Percentiles rank a stretch among this genome's conserved stretches.
Conservation (phyloP, 768 basidiomycete species). For the Tylopilus plumbeoviolaceoides region DNA sequence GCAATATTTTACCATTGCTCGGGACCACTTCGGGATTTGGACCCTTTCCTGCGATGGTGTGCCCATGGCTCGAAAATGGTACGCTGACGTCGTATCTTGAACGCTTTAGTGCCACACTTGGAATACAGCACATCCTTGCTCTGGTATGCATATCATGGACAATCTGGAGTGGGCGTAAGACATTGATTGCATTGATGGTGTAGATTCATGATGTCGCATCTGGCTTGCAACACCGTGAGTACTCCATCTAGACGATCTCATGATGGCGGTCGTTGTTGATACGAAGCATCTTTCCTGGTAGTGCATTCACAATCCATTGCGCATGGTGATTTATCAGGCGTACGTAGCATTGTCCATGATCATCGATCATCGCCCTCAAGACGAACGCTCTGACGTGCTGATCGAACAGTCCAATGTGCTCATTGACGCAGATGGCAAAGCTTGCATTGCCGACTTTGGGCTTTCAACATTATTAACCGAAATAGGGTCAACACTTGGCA, state of each 20-base stretch:
- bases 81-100: background rate
- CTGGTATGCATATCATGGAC: background rate
- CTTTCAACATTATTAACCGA: background rate
- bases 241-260: too few species aligned
- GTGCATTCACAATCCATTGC: background rate
- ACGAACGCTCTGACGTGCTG: background rate
- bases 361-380: too few species aligned
- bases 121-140: background rate
- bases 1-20: background rate
- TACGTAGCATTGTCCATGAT: background rate
- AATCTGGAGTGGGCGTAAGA: background rate
- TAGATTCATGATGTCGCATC: background rate
- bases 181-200: background rate
- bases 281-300: background rate
- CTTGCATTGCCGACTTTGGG: background rate
- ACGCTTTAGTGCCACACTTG: background rate
- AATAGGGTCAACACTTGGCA: background rate
- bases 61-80: constrained; percentile 1
- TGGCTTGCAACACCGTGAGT: background rate
- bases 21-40: background rate
- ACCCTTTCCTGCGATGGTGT: constrained; percentile 1
- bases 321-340: constrained; percentile 1
- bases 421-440: background rate
- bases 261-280: background rate
- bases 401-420: background rate